Percentiles rank a stretch among this genome's conserved stretches.
These are phyloP conservation scores for Lasiodiplodia sp. DNA, from an alignment of 2,329 filamentous ascomycete species.

Conservation along the genomic window DNA sequence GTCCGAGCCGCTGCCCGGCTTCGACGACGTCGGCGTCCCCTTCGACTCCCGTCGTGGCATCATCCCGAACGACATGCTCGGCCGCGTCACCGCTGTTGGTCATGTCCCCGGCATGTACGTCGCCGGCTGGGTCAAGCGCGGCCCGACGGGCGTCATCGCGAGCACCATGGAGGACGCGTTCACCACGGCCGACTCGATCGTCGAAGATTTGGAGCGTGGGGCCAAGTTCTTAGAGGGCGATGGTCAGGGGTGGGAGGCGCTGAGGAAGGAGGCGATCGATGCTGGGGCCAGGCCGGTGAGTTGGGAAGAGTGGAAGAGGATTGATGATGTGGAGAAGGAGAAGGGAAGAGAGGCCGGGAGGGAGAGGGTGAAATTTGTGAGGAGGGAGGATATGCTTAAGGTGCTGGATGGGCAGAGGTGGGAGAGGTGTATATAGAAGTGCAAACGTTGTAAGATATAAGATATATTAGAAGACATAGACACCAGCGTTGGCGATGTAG, in stretches of 20 bases:
- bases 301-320: conserved; percentile 87
- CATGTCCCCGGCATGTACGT: conserved; percentile 81
- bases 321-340: conserved; percentile 78
- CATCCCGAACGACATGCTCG: conserved; percentile 81
- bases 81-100: conserved; percentile 68
- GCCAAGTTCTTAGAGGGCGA: conserved; percentile 56
- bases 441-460: neutral
- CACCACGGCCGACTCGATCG: conserved; percentile 82
- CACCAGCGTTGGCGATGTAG: neutral
- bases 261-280: conserved; percentile 66
- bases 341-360: conserved; percentile 74
- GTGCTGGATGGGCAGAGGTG: conserved; percentile 43
- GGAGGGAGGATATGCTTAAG: conserved; percentile 65
- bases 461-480: neutral
- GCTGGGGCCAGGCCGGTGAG: conserved; percentile 69
- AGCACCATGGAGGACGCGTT: conserved; percentile 97
- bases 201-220: conserved; percentile 71
- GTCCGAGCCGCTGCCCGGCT: conserved; percentile 76
- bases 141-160: conserved; percentile 93
- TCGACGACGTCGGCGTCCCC: conserved; percentile 74
- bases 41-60: conserved; percentile 79
- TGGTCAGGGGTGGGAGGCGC: conserved; percentile 76
- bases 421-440: neutral
- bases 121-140: conserved; percentile 94
- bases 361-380: conserved; percentile 72